Conservation (phyloP, 805 yeast species). For the Candida glaebosa region DNA sequence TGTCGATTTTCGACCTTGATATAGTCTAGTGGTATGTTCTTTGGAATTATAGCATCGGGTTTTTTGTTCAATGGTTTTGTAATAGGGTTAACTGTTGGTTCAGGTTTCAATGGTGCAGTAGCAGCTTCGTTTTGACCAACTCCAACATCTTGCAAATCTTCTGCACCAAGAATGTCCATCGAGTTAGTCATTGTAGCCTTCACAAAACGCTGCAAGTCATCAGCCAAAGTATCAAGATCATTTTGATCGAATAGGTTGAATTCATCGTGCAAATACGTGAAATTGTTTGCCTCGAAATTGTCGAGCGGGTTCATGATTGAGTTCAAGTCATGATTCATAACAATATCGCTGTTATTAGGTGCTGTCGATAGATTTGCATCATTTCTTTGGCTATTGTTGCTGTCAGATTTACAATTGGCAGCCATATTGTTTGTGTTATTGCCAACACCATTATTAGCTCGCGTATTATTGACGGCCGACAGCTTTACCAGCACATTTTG, state of each 20-base stretch:
- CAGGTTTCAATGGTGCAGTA: neutral
- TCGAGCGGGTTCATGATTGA: neutral
- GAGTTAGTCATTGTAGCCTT: neutral
- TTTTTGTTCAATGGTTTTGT: neutral
- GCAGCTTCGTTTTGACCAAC: neutral
- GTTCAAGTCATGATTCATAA: neutral
- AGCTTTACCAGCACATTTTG: too few relatives aligned
- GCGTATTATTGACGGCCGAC: too few relatives aligned
- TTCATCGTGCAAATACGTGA: neutral
- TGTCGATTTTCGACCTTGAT: conserved; percentile 23
- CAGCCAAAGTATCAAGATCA: conserved; percentile 5
- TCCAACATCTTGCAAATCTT: neutral
- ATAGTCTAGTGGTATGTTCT: conserved; percentile 27
- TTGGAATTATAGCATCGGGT: conserved; percentile 11
- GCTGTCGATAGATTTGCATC: too few relatives aligned
- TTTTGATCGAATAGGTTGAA: conserved; percentile 1
- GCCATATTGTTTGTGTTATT: neutral
- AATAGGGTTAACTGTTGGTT: neutral
- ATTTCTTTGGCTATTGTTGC: too few relatives aligned
- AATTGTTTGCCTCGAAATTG: neutral
- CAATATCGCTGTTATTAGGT: neutral
- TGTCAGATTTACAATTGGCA: neutral
- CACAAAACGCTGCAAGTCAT: neutral
- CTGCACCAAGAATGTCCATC: neutral
- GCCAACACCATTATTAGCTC: neutral